These are phyloP conservation scores for Ceratonia siliqua DNA, from an alignment of 306 rosid species.

Conservation along the genomic window DNA sequence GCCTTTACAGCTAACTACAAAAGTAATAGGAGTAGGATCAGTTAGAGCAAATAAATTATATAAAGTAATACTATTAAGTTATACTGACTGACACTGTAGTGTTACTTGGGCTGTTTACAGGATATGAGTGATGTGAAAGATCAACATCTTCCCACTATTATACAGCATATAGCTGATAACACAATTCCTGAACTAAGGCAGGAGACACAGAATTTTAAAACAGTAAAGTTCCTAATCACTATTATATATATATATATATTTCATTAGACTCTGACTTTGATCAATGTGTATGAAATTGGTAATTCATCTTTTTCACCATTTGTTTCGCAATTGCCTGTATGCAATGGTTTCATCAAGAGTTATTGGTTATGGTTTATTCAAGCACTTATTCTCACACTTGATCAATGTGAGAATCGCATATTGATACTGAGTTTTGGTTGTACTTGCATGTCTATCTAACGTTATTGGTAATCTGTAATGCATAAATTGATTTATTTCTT, in stretches of 20 bases:
- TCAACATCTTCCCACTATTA: constrained; percentile 7
- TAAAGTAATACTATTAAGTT: not conserved
- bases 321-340: not conserved
- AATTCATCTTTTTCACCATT: not conserved
- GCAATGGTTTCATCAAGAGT: constrained; percentile 25
- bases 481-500: too few relatives aligned
- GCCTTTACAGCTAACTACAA: not conserved
- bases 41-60: not conserved
- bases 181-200: constrained; percentile 23
- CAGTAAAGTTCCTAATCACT: constrained; percentile 1
- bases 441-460: not conserved
- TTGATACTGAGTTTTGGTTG: not conserved
- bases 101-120: constrained; percentile 23
- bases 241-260: not conserved
- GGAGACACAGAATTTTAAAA: constrained; percentile 37
- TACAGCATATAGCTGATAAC: constrained; percentile 21
- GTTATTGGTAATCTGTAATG: not conserved
- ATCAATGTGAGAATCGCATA: not conserved
- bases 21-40: not conserved
- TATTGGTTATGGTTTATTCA: constrained; percentile 11
- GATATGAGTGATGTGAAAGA: constrained; percentile 9
- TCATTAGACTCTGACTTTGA: not conserved
- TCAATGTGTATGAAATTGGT: not conserved
- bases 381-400: constrained; percentile 12
- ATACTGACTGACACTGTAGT: not conserved